phyloP scores from a whole-genome alignment of 2,329 filamentous ascomycete species.

The Coleophoma crateriformis region DNA sequence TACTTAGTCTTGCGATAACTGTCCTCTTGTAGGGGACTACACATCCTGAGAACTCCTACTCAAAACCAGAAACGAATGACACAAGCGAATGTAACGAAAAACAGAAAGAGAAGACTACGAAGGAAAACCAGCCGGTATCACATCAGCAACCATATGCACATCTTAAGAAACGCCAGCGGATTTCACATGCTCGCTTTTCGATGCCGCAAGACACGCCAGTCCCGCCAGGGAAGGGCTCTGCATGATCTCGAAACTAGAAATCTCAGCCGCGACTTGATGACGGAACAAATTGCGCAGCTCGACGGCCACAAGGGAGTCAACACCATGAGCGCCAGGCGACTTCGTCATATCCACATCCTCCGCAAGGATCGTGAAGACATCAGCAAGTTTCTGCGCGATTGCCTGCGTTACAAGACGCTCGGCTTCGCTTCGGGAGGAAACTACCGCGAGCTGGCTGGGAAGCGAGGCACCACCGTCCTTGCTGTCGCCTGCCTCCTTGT shows the following conservation, averaged over 20 bases:
- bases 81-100: too few species aligned
- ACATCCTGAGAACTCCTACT: too few species aligned
- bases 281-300: conserved; percentile 44
- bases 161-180: too few species aligned
- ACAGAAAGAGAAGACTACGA: too few species aligned
- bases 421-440: conserved; percentile 3
- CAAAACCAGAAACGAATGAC: too few species aligned
- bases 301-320: conserved; percentile 47
- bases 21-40: too few species aligned
- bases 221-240: neutral
- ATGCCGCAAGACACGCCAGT: neutral
- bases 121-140: too few species aligned
- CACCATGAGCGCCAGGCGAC: conserved; percentile 33
- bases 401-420: conserved; percentile 4
- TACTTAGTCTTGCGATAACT: too few species aligned
- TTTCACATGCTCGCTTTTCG: neutral
- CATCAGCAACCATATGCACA: too few species aligned
- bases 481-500: too few species aligned
- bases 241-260: conserved; percentile 13
- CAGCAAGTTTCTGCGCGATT: conserved; percentile 16
- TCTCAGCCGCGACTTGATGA: conserved; percentile 33
- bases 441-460: conserved; percentile 3
- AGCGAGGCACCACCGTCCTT: neutral
- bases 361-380: conserved; percentile 19
- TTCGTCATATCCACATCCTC: conserved; percentile 21